These are phyloP conservation scores for Suhomyces ambrosiae DNA, from an alignment of 1,139 yeast genomes.

Conservation along the genomic window DNA sequence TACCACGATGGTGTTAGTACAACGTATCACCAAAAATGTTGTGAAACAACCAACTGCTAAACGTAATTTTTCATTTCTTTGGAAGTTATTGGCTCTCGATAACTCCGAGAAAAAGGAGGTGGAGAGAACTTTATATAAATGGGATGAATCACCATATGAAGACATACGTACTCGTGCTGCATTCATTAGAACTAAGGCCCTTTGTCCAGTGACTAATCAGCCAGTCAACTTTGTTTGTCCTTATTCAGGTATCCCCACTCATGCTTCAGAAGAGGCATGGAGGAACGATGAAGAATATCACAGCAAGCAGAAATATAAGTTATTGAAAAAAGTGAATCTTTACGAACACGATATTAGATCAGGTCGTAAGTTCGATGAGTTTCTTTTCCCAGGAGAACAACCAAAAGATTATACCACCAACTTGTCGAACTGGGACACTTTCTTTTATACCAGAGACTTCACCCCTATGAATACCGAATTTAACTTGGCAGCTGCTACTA, in stretches of 20 bases:
- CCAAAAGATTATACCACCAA: slow-evolving; percentile 77
- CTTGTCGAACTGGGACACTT: slow-evolving; percentile 88
- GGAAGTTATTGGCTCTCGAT: slow-evolving; percentile 42
- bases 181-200: slow-evolving; percentile 80
- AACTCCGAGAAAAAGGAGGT: slow-evolving; percentile 27
- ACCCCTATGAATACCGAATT: slow-evolving; percentile 96
- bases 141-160: slow-evolving; percentile 92
- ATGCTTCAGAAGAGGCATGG: slow-evolving; percentile 90
- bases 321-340: slow-evolving; percentile 81
- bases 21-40: slow-evolving; percentile 6
- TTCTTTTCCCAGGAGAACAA: slow-evolving; percentile 85
- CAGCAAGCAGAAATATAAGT: slow-evolving; percentile 61
- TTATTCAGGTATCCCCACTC: slow-evolving; percentile 93
- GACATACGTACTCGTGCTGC: slow-evolving; percentile 92
- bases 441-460: slow-evolving; percentile 88
- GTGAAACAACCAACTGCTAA: slow-evolving; percentile 7
- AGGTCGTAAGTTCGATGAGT: slow-evolving; percentile 92
- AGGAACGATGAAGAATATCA: slow-evolving; percentile 76
- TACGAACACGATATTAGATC: slow-evolving; percentile 94
- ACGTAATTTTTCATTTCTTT: slow-evolving; percentile 40
- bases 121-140: slow-evolving; percentile 32
- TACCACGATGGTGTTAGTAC: slow-evolving; percentile 11
- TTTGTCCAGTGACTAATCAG: slow-evolving; percentile 85
- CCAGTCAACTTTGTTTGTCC: slow-evolving; percentile 90
- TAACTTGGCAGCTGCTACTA: slow-evolving; percentile 92